Base-by-base conservation (phyloP, 257 asterid genomes). In the Nicotiana otophora region DNA sequence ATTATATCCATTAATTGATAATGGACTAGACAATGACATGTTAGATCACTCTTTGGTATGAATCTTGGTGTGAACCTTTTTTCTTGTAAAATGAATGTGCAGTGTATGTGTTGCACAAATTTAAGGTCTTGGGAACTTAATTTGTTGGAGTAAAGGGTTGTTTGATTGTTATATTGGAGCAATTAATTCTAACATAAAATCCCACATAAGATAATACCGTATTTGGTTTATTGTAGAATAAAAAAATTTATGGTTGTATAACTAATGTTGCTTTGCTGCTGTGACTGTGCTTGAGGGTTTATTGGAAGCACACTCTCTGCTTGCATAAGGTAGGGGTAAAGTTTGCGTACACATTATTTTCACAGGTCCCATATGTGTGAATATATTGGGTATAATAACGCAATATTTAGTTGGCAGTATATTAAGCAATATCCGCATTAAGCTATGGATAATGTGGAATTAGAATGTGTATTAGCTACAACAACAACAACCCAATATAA, bases 11-110 rank as follows among this genome's bases (percentile, higher is more conserved):
- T 67, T 34, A 67, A 54, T 19, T 17, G 53, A 34, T 67, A 19
- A 34, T 67, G 76, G 76, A 33, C 53, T 34, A 34, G 53, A 33
- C 5, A 17, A 74, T 74, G 62, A 26, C 62, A 72, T 14, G 79
- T 72, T 72, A 74, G 62, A 74, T 26, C 80, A 14, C 61, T 74
- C 62, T 74, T 74, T 23, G 80, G 62, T 20, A 48, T 74, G 80
- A 48, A 74, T 74, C 80, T 51, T 74, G 63, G 26, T 26, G 63
- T 74, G 80, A 48, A 15, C 6, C 48, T 14, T 31, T 30, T 2
- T 11, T 62, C 39, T 30, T 64, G 19, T 64, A 14, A 10, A 46
- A 23, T 42, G 61, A 72, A 72, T 23, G 20, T 20, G 20, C 70
- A 12, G 36, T 36, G 60, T 36, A 68, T n/a, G 10, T 72, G 60